Evolutionary conservation across 371 early-diverging fungal species (phyloP), one percentile per base, ranked within the genome.

Genomic region (Syncephalastrum sp.): DNA sequence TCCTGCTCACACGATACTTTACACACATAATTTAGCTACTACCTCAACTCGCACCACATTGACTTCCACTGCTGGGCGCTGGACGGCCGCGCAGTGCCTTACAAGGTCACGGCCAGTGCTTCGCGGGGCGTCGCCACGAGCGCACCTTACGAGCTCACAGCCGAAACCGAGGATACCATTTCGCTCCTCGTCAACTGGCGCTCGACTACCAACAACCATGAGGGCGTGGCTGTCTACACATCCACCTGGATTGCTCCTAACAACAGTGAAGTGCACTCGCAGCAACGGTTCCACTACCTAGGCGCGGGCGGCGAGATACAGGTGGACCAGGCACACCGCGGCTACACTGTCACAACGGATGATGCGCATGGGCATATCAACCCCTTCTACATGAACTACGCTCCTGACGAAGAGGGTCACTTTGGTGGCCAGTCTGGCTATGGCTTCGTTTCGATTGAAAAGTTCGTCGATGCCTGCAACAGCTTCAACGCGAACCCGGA

Each of bases 271-370:
- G 78, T 77, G 4, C 82, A 81, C 57, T 69, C 79, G 19, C 80
- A 80, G 56, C 82, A 81, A 50, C 71, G 74, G 16, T 80, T 81
- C 70, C 69, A 69, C 43, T 79, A 74, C 53, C 64, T 80, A 50
- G 78, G 72, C 41, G 69, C 68, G 47, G 48, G 38, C 4, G 81
- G 79, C 38, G 82, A 81, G 56, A 50, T 81, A 38, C 54, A 75
- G 25, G 63, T 80, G n/a, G 82, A 81, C 56, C 82, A 81, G 53
- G 82, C 78, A 0, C 82, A 80, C 48, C 70, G 82, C 43, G 82
- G 82, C 6, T 81, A 78, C 65, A 69, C 74, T 12, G 43, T 50
- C 43, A 67, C 81, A n/a, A 69, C 73, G 7, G 59, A 33, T 10
- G 33, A 33, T 25, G 82, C 78, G 8, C 65, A 64, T 44, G 54